phyloP scores from a whole-genome alignment of 306 rosid species.

The Arachis hypogaea region DNA sequence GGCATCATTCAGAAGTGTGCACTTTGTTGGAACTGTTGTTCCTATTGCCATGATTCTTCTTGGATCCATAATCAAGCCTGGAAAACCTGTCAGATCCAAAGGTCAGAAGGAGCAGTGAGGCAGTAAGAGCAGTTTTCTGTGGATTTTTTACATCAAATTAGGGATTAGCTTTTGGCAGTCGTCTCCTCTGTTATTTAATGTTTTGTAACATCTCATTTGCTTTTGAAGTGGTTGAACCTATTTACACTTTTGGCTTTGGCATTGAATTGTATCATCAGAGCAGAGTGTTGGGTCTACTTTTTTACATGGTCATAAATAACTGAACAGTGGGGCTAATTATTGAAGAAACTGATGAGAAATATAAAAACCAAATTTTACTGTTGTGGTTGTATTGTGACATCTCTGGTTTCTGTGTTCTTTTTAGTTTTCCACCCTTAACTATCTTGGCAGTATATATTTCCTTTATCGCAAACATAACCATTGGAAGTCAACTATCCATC shows the following conservation, averaged over 20 bases:
- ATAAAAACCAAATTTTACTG: neutral
- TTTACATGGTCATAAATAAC: slow-evolving; percentile 21
- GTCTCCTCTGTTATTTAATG: slow-evolving; percentile 24
- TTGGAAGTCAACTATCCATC: neutral
- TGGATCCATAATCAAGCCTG: slow-evolving; percentile 70
- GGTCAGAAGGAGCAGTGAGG: slow-evolving; percentile 74
- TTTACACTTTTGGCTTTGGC: slow-evolving; percentile 15
- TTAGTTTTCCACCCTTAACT: neutral
- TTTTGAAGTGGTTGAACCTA: slow-evolving; percentile 3
- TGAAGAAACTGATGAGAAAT: slow-evolving; percentile 15
- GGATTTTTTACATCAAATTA: slow-evolving; percentile 37
- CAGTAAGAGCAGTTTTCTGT: slow-evolving; percentile 28
- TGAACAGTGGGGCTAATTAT: slow-evolving; percentile 31
- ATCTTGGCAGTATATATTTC: too few species aligned
- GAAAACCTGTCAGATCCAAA: slow-evolving; percentile 65
- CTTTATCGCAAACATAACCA: too few species aligned
- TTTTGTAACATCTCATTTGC: slow-evolving; percentile 39
- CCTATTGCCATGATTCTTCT: slow-evolving; percentile 71
- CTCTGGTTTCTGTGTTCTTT: neutral
- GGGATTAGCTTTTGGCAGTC: slow-evolving; percentile 40
- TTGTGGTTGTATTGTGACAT: neutral
- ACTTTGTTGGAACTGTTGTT: slow-evolving; percentile 80
- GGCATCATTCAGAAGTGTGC: slow-evolving; percentile 82
- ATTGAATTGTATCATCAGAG: slow-evolving; percentile 35
- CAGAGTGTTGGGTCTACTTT: neutral